Base-by-base conservation (phyloP, 2,329 filamentous ascomycete species). In the Zopfia rhizophila region DNA sequence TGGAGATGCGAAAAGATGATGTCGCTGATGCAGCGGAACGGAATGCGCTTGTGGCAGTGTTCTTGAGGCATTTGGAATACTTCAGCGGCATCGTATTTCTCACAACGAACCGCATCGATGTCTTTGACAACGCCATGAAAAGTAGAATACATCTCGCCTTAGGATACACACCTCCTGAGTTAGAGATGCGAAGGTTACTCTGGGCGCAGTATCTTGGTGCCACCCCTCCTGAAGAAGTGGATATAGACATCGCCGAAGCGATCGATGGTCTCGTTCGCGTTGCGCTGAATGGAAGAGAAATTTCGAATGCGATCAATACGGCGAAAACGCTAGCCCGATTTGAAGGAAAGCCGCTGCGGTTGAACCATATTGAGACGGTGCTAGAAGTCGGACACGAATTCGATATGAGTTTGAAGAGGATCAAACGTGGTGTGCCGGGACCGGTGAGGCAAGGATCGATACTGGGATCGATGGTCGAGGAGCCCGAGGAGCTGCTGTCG, bases 1-100 rank as follows among this genome's bases (percentile, higher is more conserved):
- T 84, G 12, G 78, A 82, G 65, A 63, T 74, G 38, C 77, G 80
- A 4, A 48, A 39, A 14, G 25, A 29, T 17, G 37, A 38, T 25
- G 33, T 19, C 12, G 19, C 27, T n/a, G 16, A 39, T 8, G 32
- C 31, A 0, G 5, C 22, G 13, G 21, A 47, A 8, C 44, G 33
- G 19, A 69, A 65, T 32, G 45, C 44, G 3, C 39, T 67, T 5
- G 63, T 67, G 2, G 57, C 64, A 11, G 53, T 56, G 40, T 63
- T 60, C 38, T 46, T 63, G 4, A 45, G 55, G 2, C 45, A 35
- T 7, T 36, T 63, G 11, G 58, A 63, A 32, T 59, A 57, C 42
- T 59, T 55, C 41, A 25, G 39, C 3, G 60, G 60, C 3, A 58
- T 65, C 7, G 28, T 63, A 7, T 63, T 65, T 37, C 40, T 65